Conservation (phyloP, 2,329 filamentous ascomycete species). For the Botrytis tulipae region DNA sequence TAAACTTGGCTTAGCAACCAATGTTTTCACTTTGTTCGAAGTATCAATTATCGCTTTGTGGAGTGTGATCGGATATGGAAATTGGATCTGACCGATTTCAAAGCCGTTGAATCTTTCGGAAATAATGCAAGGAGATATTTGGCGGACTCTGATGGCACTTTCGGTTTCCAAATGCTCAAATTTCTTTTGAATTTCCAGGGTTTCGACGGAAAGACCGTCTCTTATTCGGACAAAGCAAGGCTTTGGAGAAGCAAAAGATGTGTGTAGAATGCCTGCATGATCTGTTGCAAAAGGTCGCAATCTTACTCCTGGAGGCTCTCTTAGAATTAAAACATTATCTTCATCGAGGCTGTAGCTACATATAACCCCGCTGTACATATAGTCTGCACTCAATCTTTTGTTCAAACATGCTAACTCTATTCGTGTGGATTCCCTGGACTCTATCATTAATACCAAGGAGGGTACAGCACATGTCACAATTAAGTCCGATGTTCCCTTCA, state of each 20-base stretch:
- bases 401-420: background rate
- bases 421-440: background rate
- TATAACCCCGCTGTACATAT: background rate
- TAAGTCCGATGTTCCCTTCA: background rate
- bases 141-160: background rate
- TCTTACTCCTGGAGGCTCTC: background rate
- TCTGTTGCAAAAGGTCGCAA: background rate
- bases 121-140: conserved; percentile 2
- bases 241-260: background rate
- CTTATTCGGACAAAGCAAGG: background rate
- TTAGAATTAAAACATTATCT: background rate
- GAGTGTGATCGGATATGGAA: background rate
- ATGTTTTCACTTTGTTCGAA: background rate
- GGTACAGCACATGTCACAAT: conserved; percentile 10
- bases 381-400: background rate
- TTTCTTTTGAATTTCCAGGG: background rate
- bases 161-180: background rate
- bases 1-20: background rate
- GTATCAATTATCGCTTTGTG: background rate
- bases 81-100: background rate
- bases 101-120: background rate
- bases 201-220: background rate
- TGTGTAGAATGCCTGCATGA: too few species aligned
- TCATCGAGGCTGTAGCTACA: conserved; percentile 2
- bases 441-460: background rate